A percentile compares a stretch with the other conserved stretches of the same genome.
Evolutionary conservation across 352 stramenopile genomes (phyloP).

Genomic region (Globisporangium camurandrum): DNA sequence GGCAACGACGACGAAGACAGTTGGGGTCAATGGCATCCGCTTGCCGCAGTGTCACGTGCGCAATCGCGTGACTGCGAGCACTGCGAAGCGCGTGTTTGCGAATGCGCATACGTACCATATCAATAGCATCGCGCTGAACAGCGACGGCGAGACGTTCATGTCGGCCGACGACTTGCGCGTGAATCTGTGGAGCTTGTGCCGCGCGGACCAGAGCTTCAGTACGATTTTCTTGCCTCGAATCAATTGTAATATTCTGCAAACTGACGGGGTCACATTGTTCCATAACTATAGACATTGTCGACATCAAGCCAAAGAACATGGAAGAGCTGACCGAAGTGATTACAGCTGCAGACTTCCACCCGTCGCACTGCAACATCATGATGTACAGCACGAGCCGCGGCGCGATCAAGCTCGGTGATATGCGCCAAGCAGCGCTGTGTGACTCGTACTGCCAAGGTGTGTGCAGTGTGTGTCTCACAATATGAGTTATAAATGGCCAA

Average conservation of each 20-base stretch:
- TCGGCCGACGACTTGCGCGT: slow-evolving; percentile 94
- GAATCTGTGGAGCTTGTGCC: slow-evolving; percentile 93
- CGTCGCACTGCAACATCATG: slow-evolving; percentile 90
- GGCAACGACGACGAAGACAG: slow-evolving; percentile 9
- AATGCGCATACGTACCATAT: slow-evolving; percentile 97
- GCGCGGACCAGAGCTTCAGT: slow-evolving; percentile 89
- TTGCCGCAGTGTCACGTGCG: slow-evolving; percentile 47
- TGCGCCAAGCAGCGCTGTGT: slow-evolving; percentile 87
- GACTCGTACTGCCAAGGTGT: slow-evolving; percentile 73
- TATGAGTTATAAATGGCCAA: background rate
- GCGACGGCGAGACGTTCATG: slow-evolving; percentile 94
- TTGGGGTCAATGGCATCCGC: slow-evolving; percentile 26
- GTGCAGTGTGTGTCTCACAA: background rate
- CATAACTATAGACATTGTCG: slow-evolving; percentile 81
- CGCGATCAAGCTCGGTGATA: slow-evolving; percentile 90
- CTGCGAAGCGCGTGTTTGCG: slow-evolving; percentile 79
- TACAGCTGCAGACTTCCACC: slow-evolving; percentile 92
- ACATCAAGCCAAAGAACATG: slow-evolving; percentile 97
- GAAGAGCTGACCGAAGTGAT: slow-evolving; percentile 97
- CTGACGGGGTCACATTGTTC: no score
- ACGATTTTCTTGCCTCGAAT: slow-evolving; percentile 9
- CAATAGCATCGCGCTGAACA: slow-evolving; percentile 93
- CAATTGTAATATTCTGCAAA: no score
- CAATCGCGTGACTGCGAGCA: slow-evolving; percentile 60
- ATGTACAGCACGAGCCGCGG: slow-evolving; percentile 93